phyloP scores from a whole-genome alignment of 2,329 filamentous ascomycete genomes.

The Trichoderma hamatum region DNA sequence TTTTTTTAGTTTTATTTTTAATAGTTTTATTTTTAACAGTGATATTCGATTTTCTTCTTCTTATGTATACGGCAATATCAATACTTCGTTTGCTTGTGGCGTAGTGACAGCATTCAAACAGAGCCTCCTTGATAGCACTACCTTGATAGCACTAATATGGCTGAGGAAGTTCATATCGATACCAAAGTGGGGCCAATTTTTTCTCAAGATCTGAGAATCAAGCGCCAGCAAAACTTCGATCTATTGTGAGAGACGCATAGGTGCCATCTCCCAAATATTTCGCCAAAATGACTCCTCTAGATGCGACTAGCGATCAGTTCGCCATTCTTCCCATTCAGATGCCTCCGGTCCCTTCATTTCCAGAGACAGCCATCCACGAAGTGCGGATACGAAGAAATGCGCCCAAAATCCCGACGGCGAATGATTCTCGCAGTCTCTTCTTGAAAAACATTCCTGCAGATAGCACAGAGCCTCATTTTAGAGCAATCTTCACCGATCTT shows the following conservation, averaged over 20 bases:
- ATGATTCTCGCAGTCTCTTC: conserved; percentile 81
- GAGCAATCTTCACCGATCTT: conserved; percentile 72
- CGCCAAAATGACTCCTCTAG: conserved; percentile 37
- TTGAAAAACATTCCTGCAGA: conserved; percentile 88
- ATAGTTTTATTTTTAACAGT: neutral
- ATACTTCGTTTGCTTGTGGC: neutral
- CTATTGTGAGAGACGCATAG: neutral
- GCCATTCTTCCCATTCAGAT: conserved; percentile 69
- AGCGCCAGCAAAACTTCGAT: conserved; percentile 16
- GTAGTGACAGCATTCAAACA: neutral
- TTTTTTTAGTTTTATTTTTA: neutral
- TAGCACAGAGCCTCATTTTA: conserved; percentile 75
- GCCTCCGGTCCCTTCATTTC: conserved; percentile 64
- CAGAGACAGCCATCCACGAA: conserved; percentile 70
- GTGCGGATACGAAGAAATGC: conserved; percentile 84
- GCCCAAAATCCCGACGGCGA: conserved; percentile 73
- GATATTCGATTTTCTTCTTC: neutral
- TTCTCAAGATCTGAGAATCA: conserved; percentile 8
- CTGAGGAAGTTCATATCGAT: conserved; percentile 13
- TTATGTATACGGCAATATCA: too few relatives aligned
- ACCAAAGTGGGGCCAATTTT: conserved; percentile 20
- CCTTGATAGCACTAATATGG: neutral
- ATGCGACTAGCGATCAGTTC: conserved; percentile 57
- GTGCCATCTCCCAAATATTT: neutral
- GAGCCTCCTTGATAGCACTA: too few relatives aligned